Evolutionary conservation across 805 yeast species (phyloP).

Genomic region (Kluyveromyces nonfermentans): DNA sequence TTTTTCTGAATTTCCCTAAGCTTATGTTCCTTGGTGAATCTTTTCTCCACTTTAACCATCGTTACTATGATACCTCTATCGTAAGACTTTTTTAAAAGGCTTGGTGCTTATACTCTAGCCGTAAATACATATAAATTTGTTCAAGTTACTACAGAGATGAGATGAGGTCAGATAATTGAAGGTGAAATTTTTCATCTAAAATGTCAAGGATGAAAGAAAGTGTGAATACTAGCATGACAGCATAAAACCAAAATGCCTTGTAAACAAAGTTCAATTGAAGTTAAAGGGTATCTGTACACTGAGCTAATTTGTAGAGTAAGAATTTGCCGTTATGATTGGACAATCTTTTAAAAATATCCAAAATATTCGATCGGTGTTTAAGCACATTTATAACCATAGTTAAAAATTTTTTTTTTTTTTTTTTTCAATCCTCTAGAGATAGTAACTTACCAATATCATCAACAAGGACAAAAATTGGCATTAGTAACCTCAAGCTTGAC

Average conservation of each 20-base stretch:
- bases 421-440: background rate
- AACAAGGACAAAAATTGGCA: background rate
- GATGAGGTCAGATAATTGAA: background rate
- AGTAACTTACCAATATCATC: background rate
- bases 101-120: no score
- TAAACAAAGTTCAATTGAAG: no score
- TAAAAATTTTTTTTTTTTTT: no score
- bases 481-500: background rate
- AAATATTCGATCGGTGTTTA: background rate
- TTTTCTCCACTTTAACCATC: conserved; percentile 9
- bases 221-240: background rate
- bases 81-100: no score
- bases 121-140: no score
- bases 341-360: no score
- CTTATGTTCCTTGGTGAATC: conserved; percentile 31
- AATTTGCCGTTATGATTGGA: background rate
- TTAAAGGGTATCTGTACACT: no score
- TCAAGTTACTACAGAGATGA: no score
- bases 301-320: no score
- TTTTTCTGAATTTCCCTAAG: conserved; percentile 67
- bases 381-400: background rate
- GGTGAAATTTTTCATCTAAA: background rate
- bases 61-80: background rate
- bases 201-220: background rate
- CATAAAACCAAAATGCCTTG: background rate